Base-by-base conservation (phyloP, 2,329 filamentous ascomycete genomes). In the Xylaria sp. region DNA sequence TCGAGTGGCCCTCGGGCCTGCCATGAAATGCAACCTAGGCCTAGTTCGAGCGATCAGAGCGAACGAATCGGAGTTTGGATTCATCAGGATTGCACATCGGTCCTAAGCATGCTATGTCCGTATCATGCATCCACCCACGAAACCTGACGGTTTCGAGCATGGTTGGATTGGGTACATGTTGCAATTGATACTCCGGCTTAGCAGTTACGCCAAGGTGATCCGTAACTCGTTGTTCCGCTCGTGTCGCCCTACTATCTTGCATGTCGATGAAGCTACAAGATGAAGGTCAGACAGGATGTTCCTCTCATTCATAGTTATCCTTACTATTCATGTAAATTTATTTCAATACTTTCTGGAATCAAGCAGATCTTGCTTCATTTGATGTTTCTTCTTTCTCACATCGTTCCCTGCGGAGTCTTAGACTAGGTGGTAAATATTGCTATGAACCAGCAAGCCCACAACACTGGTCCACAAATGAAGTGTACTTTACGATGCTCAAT, bases 11-110 rank as follows among this genome's bases (percentile, higher is more conserved):
- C 20, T n/a, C n/a, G 30, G 50, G 41, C 23, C 50, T 32, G 25
- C 34, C 25, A 18, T n/a, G 4, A 7, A 10, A 15, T 9, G 23
- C 48, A n/a, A 52, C n/a, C 20, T 0, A 5, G 28, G 13, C 18
- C 10, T 15, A n/a, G 18, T 34, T n/a, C 50, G 20, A 30, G 48
- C 9, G 2, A 39, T 56, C 6, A 46, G 7, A 25, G 15, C 41
- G 50, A 39, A 32, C 34, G 9, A 46, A 56, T 25, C 60, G 55
- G 53, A 60, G 45, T 67, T 67, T 28, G 79, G 78, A 70, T 86
- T 62, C 39, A 18, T n/a, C 39, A 41, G 6, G 53, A 25, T 64
- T n/a, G n/a, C 13, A 1, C 36, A 25, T 13, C 59, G 45, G 32
- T 12, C 12, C 53, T 58, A 32, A 28, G 45, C 36, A n/a, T 52